These are phyloP conservation scores for Mucor lusitanicus DNA, from an alignment of 371 early-diverging fungal genomes.

Conservation along the genomic window DNA sequence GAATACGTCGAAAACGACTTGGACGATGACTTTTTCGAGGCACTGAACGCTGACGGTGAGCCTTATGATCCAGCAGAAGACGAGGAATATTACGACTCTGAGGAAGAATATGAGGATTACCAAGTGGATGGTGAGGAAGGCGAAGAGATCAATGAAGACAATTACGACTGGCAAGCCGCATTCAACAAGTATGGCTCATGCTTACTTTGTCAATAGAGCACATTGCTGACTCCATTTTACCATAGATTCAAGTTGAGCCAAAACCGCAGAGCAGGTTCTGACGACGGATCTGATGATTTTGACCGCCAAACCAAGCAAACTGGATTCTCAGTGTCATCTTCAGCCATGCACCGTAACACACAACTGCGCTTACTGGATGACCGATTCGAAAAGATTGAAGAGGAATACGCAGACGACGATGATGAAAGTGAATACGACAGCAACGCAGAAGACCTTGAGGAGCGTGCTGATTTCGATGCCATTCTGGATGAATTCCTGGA, in stretches of 20 bases:
- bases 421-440: conserved; percentile 62
- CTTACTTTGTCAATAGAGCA: not conserved
- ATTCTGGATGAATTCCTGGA: conserved; percentile 91
- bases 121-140: conserved; percentile 57
- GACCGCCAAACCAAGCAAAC: conserved; percentile 54
- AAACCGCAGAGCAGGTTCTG: conserved; percentile 32
- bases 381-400: conserved; percentile 85
- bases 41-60: conserved; percentile 56
- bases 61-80: conserved; percentile 46
- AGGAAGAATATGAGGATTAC: conserved; percentile 40
- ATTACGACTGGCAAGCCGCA: conserved; percentile 67
- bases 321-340: conserved; percentile 86
- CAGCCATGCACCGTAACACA: conserved; percentile 89
- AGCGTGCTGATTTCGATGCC: conserved; percentile 66
- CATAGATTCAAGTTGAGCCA: conserved; percentile 50
- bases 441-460: conserved; percentile 36
- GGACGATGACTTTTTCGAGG: conserved; percentile 71
- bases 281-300: conserved; percentile 46
- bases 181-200: conserved; percentile 61
- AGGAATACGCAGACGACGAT: conserved; percentile 77
- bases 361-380: conserved; percentile 89
- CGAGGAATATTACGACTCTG: conserved; percentile 26
- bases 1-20: conserved; percentile 76
- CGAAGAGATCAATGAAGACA: conserved; percentile 39
- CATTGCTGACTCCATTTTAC: not conserved